Conservation (phyloP, 148 eudicot species). For the Arctostaphylos glauca region DNA sequence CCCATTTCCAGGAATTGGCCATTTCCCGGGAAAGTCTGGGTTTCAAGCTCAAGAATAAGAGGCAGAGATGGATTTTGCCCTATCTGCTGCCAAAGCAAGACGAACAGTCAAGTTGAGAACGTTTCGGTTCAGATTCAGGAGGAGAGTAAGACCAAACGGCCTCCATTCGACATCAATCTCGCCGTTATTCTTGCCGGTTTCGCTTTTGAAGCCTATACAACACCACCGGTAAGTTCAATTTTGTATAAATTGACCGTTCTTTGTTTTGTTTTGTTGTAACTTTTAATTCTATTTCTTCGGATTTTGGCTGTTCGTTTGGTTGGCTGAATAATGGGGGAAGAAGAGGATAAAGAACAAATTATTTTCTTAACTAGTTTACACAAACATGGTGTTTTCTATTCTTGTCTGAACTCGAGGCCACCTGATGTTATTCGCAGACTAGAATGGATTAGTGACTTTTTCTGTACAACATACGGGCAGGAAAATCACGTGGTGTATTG, state of each 20-base stretch:
- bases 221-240: constrained; percentile 55
- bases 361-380: too few species aligned
- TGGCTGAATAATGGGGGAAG: not conserved
- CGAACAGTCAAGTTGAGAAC: constrained; percentile 31
- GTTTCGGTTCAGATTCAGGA: constrained; percentile 22
- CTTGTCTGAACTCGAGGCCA: not conserved
- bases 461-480: too few species aligned
- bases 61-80: constrained; percentile 17
- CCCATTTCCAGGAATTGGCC: constrained; percentile 20
- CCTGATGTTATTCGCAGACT: too few species aligned
- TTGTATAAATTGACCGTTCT: not conserved
- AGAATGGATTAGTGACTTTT: too few species aligned
- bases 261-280: not conserved
- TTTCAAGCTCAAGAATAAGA: constrained; percentile 22
- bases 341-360: not conserved
- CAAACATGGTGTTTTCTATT: not conserved
- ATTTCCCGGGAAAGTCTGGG: constrained; percentile 31
- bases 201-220: constrained; percentile 90
- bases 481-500: too few species aligned
- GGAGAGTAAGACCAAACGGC: constrained; percentile 34
- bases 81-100: constrained; percentile 26
- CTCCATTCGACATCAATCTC: constrained; percentile 74
- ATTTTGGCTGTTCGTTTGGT: not conserved
- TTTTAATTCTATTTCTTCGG: not conserved
- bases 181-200: constrained; percentile 98